Evolutionary conservation across 768 basidiomycete species (phyloP).

Genomic region (Boletus eberwhitei): DNA sequence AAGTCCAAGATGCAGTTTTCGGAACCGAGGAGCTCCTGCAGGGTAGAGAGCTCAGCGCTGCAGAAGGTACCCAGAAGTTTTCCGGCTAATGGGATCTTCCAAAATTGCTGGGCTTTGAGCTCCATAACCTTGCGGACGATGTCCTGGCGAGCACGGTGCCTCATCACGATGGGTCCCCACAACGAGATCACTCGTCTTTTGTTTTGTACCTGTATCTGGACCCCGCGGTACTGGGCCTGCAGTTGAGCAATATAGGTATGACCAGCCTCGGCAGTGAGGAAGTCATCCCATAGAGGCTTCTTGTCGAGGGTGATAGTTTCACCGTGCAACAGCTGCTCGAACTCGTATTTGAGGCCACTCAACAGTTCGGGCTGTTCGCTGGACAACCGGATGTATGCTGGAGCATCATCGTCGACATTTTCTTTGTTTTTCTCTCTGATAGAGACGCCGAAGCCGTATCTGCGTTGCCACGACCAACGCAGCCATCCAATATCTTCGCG

Average conservation of each 20-base stretch:
- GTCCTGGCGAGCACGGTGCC: constrained; percentile 38
- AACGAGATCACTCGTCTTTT: constrained; percentile 47
- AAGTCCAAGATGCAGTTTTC: constrained; percentile 55
- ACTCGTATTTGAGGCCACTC: constrained; percentile 52
- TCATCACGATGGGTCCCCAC: constrained; percentile 46
- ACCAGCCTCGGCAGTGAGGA: constrained; percentile 47
- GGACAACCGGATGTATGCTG: constrained; percentile 44
- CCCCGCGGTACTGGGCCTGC: constrained; percentile 34
- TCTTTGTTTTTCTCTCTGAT: constrained; percentile 25
- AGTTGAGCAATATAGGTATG: constrained; percentile 43
- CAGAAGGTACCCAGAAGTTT: constrained; percentile 45
- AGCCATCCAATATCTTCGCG: constrained; percentile 46
- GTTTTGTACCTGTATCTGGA: constrained; percentile 44
- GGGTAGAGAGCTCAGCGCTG: constrained; percentile 40
- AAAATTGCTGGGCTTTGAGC: constrained; percentile 41
- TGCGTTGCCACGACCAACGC: constrained; percentile 33
- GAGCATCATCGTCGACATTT: constrained; percentile 1
- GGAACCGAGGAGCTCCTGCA: constrained; percentile 50
- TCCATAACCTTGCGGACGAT: constrained; percentile 48
- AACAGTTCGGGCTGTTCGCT: constrained; percentile 50
- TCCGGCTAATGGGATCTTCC: constrained; percentile 46
- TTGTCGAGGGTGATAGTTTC: constrained; percentile 53
- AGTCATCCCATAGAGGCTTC: constrained; percentile 62
- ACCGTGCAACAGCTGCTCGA: constrained; percentile 62
- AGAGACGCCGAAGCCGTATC: constrained; percentile 29